Conservation (phyloP, 2,329 filamentous ascomycete genomes). For the Trichophyton benhamiae region DNA sequence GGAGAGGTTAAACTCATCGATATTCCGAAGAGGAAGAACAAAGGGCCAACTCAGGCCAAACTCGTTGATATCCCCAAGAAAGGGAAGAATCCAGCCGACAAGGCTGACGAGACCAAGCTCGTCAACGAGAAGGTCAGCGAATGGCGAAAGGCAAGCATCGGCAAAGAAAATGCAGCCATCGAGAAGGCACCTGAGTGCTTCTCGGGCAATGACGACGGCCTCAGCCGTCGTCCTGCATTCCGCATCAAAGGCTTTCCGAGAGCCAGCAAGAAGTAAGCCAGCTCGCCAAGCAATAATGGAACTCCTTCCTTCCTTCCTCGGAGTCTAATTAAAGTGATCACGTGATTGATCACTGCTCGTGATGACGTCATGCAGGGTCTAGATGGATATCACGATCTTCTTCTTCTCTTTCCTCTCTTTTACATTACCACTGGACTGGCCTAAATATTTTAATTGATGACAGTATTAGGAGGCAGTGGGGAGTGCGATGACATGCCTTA, state of each 20-base stretch:
- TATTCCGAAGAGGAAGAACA: conserved; percentile 5
- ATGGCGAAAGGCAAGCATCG: neutral
- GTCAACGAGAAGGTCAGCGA: neutral
- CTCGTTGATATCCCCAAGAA: neutral
- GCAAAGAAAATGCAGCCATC: neutral
- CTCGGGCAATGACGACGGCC: neutral
- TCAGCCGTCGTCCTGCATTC: neutral
- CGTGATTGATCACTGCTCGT: neutral
- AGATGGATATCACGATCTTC: neutral
- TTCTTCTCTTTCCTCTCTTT: neutral
- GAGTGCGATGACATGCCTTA: neutral
- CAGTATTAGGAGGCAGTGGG: neutral
- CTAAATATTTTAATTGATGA: neutral
- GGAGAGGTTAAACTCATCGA: conserved; percentile 11
- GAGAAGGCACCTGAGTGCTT: neutral
- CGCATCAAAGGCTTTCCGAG: neutral
- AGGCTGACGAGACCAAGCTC: neutral
- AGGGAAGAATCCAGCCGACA: neutral
- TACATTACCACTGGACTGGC: neutral
- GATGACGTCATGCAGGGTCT: neutral
- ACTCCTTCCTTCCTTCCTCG: neutral
- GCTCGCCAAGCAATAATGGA: neutral
- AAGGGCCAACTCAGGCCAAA: neutral
- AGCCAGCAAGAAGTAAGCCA: neutral
- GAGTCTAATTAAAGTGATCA: neutral